Base-by-base conservation (phyloP, 2,329 filamentous ascomycete genomes). In the Paracorniculantispora psalliotae region DNA sequence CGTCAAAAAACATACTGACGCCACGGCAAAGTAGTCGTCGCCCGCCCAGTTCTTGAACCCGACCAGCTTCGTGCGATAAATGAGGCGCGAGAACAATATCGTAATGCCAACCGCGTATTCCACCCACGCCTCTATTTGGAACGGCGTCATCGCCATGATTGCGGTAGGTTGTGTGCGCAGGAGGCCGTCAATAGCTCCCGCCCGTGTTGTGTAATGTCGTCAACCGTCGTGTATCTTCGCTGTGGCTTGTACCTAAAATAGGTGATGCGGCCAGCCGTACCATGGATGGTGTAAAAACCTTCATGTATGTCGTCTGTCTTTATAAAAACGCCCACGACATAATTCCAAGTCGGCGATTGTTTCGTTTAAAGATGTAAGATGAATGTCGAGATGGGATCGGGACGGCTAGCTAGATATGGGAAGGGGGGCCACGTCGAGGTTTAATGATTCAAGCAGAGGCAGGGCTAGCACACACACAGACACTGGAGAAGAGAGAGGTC, bases 61-160 rank as follows among this genome's bases (percentile, higher is more conserved):
- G 3, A 78, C 73, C 7, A 69, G 62, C 55, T 69, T 75, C 63
- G 69, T 69, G 35, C 76, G 66, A 2, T 74, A 71, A 60, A 71
- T 72, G 59, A 75, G 73, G 15, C 76, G 73, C 5, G 74, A 59
- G 2, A 76, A 61, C 3, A 79, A 61, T 2, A 78, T 62, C 8
- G 70, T 1, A 2, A 71, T 62, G 2, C 76, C 76, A 28, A 79
- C 64, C 1, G 67, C 71, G 50, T 77, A 78, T 57, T 79, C 77
- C 17, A 67, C 67, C 76, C 76, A 79, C 9, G 74, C 74, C 62
- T 78, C 76, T 2, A 65, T 69, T 59, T 75, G 72, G 58, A 78
- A 78, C 3, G 75, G 74, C 4, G 73, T 75, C n/a, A 69, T 67
- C 12, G 63, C 43, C 65, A 67, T 69, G 43, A 28, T 52, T 21